Conservation (phyloP, 495 filamentous ascomycete species). For the Aspergillus egyptiacus region DNA sequence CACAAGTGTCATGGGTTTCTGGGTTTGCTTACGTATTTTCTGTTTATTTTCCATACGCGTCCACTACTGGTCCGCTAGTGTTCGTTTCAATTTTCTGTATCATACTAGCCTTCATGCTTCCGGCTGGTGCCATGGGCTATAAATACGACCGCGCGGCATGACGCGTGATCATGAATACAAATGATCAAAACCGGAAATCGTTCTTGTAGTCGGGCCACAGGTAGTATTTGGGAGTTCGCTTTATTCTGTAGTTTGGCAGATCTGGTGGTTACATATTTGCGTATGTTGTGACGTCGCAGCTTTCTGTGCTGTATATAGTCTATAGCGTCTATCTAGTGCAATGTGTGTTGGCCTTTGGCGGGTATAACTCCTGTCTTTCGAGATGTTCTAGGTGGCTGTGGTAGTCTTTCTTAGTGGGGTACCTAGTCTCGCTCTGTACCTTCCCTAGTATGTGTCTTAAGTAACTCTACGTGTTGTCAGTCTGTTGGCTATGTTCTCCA, state of each 20-base stretch:
- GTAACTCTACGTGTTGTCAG: too few species aligned
- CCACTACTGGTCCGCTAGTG: slow-evolving; percentile 43
- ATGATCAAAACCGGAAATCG: slow-evolving; percentile 25
- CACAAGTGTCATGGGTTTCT: slow-evolving; percentile 45
- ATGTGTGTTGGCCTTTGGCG: too few species aligned
- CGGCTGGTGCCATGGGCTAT: slow-evolving; percentile 39
- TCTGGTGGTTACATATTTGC: background rate
- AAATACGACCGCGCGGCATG: slow-evolving; percentile 27
- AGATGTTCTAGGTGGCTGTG: too few species aligned
- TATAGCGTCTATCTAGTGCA: too few species aligned
- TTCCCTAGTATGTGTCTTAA: too few species aligned
- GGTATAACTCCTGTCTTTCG: too few species aligned
- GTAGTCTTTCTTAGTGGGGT: too few species aligned
- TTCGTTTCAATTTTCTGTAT: slow-evolving; percentile 44
- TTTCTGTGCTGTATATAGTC: background rate
- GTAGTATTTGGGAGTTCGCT: background rate
- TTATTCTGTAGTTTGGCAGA: background rate
- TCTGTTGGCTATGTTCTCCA: too few species aligned
- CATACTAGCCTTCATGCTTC: slow-evolving; percentile 42
- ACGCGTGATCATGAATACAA: slow-evolving; percentile 41
- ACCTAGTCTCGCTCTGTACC: too few species aligned
- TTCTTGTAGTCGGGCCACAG: background rate
- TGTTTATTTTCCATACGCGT: slow-evolving; percentile 38
- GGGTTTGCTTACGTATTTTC: slow-evolving; percentile 40
- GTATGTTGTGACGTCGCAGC: background rate